A percentile compares a stretch with the other conserved stretches of the same genome.
Evolutionary conservation across 2,329 filamentous ascomycete genomes (phyloP).

Genomic region (Myotisia sp.): DNA sequence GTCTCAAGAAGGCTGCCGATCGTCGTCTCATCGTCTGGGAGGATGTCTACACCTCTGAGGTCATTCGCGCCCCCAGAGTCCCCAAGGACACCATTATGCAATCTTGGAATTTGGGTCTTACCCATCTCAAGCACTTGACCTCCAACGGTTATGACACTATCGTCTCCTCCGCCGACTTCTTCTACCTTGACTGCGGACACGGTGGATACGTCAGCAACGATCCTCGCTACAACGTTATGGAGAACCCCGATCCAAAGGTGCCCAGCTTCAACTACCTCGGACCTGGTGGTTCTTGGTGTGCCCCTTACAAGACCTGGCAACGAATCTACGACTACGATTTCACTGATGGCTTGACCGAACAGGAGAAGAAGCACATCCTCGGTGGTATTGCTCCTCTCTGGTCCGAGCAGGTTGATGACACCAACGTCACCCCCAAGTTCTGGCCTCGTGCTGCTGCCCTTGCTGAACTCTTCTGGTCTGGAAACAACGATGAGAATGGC

Average conservation of each 20-base stretch:
- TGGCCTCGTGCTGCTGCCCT: constrained; percentile 45
- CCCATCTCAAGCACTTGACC: constrained; percentile 40
- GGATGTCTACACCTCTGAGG: constrained; percentile 33
- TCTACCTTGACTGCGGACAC: constrained; percentile 44
- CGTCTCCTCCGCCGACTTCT: constrained; percentile 42
- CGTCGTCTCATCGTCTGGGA: constrained; percentile 46
- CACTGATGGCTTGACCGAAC: constrained; percentile 33
- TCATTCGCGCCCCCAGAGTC: constrained; percentile 33
- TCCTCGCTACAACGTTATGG: constrained; percentile 40
- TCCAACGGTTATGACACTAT: constrained; percentile 39
- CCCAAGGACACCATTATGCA: constrained; percentile 41
- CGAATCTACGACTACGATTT: constrained; percentile 48
- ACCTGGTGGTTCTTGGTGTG: constrained; percentile 43
- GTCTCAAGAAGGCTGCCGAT: constrained; percentile 33
- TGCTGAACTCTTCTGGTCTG: constrained; percentile 43
- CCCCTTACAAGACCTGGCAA: constrained; percentile 47
- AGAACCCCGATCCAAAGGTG: constrained; percentile 34
- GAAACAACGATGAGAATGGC: constrained; percentile 37
- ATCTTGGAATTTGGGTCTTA: constrained; percentile 41
- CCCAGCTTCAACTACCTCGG: constrained; percentile 43
- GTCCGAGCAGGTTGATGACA: constrained; percentile 43
- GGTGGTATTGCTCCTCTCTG: constrained; percentile 41
- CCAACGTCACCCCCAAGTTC: constrained; percentile 36
- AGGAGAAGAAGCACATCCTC: constrained; percentile 36
- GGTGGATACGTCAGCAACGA: constrained; percentile 44